These are phyloP conservation scores for Leucaena leucocephala DNA, from an alignment of 306 rosid species.

Conservation along the genomic window DNA sequence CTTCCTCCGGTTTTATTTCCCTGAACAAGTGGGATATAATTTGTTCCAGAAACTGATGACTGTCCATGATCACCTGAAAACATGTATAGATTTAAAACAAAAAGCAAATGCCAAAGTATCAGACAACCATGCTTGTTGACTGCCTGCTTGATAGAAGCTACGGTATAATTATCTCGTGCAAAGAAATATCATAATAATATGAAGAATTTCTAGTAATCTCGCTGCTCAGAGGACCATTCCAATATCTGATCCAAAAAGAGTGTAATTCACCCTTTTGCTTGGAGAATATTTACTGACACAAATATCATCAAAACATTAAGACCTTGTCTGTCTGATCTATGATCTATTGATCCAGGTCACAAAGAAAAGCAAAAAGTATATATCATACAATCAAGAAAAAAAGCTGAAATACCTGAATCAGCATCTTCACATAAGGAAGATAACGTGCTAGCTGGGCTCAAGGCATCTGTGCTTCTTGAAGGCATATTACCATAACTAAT, in stretches of 20 bases:
- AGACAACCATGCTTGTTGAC: conserved; percentile 27
- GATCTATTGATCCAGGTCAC: conserved; percentile 4
- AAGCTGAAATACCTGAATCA: conserved; percentile 69
- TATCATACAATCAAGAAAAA: conserved; percentile 34
- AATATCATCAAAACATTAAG: conserved; percentile 26
- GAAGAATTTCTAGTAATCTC: conserved; percentile 33
- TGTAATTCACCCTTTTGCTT: conserved; percentile 43
- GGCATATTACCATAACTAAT: conserved; percentile 51
- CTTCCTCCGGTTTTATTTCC: conserved; percentile 48
- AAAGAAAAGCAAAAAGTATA: conserved; percentile 22
- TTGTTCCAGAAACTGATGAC: conserved; percentile 58
- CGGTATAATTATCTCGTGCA: conserved; percentile 1
- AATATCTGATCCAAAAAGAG: conserved; percentile 42
- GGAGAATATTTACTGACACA: conserved; percentile 46
- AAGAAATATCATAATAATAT: conserved; percentile 39
- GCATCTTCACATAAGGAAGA: conserved; percentile 82
- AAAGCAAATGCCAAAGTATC: background rate
- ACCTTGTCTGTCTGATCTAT: background rate
- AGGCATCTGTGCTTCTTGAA: conserved; percentile 65
- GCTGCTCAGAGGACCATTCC: conserved; percentile 45
- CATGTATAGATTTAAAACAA: conserved; percentile 20
- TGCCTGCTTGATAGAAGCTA: conserved; percentile 17
- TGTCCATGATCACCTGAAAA: conserved; percentile 51
- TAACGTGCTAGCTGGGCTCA: conserved; percentile 68
- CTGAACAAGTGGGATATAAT: conserved; percentile 51